These are phyloP conservation scores for Zoysia matrella DNA, from an alignment of 202 grass and related monocot species.

Conservation along the genomic window DNA sequence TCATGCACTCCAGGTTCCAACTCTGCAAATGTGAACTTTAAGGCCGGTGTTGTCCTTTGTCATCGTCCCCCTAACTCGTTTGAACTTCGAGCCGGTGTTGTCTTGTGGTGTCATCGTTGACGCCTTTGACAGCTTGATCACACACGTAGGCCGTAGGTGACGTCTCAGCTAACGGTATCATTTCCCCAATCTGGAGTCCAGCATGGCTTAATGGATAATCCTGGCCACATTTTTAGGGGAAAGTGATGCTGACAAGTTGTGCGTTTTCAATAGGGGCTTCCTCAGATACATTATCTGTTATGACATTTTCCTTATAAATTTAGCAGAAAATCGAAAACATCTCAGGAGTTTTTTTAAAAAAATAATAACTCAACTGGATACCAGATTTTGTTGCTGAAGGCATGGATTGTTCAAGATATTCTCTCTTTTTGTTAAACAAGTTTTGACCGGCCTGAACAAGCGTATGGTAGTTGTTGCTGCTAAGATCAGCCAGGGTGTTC, in stretches of 20 bases:
- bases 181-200: conserved; percentile 54
- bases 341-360: no score
- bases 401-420: background rate
- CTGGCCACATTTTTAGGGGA: background rate
- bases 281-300: background rate
- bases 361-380: no score
- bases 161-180: conserved; percentile 60
- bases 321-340: background rate
- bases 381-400: no score
- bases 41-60: background rate
- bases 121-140: conserved; percentile 12
- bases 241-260: background rate
- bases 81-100: conserved; percentile 4
- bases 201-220: conserved; percentile 16
- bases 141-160: conserved; percentile 28
- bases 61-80: background rate
- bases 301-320: background rate
- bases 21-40: background rate
- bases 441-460: background rate
- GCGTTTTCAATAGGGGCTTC: background rate
- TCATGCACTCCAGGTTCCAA: background rate
- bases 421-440: conserved; percentile 18
- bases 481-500: conserved; percentile 39
- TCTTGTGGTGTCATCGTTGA: conserved; percentile 32
- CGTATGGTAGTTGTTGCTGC: conserved; percentile 19